Evolutionary conservation across 106 monocot genomes (phyloP).

Genomic region (Gastrodia elata): DNA sequence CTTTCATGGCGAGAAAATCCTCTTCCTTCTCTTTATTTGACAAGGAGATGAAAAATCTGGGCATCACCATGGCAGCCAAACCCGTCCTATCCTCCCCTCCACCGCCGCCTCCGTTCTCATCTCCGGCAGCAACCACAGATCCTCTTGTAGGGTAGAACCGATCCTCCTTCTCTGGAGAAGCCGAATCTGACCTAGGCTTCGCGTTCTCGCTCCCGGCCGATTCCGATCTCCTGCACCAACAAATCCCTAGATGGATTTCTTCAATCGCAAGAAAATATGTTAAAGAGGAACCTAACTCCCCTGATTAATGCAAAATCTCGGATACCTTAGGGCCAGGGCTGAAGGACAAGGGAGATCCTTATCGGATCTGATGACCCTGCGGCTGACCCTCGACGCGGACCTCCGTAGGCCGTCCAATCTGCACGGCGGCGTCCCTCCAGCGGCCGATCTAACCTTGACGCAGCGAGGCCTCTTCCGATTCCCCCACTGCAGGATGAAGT

Average conservation of each 20-base stretch:
- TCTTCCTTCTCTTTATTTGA: slow-evolving; percentile 99
- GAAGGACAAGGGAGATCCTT: slow-evolving; percentile 25
- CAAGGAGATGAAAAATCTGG: slow-evolving; percentile 79
- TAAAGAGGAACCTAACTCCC: not conserved
- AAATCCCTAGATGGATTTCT: slow-evolving; percentile 8
- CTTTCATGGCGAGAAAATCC: slow-evolving; percentile 97
- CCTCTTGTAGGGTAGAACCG: slow-evolving; percentile 83
- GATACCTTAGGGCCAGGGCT: slow-evolving; percentile 9
- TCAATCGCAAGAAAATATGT: not conserved
- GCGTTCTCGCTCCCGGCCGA: slow-evolving; percentile 40
- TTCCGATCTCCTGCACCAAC: slow-evolving; percentile 37
- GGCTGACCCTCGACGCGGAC: slow-evolving; percentile 34
- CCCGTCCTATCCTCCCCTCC: slow-evolving; percentile 44
- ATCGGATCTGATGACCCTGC: slow-evolving; percentile 33
- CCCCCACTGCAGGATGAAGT: slow-evolving; percentile 65
- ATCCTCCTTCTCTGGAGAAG: slow-evolving; percentile 89
- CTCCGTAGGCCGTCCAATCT: slow-evolving; percentile 34
- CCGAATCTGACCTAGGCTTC: slow-evolving; percentile 24
- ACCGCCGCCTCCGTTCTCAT: slow-evolving; percentile 8
- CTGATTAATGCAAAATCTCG: not conserved
- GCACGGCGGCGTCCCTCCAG: slow-evolving; percentile 13
- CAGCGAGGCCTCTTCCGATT: slow-evolving; percentile 64
- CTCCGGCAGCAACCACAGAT: slow-evolving; percentile 25
- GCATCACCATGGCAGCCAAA: slow-evolving; percentile 21
- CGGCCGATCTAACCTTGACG: slow-evolving; percentile 31